phyloP scores from a whole-genome alignment of 805 yeast genomes.

The Yarrowia alimentaria region DNA sequence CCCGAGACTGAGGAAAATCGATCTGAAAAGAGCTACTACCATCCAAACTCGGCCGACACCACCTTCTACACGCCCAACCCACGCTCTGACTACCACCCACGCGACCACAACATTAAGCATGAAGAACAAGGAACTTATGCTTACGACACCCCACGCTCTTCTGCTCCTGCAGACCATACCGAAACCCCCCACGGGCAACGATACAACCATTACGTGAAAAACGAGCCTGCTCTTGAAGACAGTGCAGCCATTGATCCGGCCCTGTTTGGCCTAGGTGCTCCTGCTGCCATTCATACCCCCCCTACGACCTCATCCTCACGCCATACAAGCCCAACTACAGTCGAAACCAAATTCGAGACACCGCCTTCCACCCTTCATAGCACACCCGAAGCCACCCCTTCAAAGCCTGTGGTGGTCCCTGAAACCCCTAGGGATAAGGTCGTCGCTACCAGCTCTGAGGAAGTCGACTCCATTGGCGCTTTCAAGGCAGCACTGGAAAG shows the following conservation, averaged over 20 bases:
- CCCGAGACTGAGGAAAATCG: background rate
- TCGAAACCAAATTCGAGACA: background rate
- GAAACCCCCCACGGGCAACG: background rate
- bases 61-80: no score
- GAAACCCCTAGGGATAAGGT: constrained; percentile 2
- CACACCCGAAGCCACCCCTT: constrained; percentile 10
- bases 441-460: background rate
- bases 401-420: background rate
- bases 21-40: constrained; percentile 1
- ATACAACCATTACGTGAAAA: background rate
- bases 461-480: background rate
- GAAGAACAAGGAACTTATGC: background rate
- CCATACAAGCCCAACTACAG: background rate
- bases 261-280: background rate
- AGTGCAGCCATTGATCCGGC: constrained; percentile 15
- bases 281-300: background rate
- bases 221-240: constrained; percentile 3
- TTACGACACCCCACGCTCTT: background rate
- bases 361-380: no score
- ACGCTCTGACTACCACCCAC: no score
- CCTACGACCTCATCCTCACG: background rate
- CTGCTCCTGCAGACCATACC: background rate
- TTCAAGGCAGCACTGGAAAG: constrained; percentile 1
- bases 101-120: no score
- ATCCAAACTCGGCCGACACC: no score